Conservation (phyloP, 1,284 basidiomycete genomes). For the Kalmanozyma brasiliensis region DNA sequence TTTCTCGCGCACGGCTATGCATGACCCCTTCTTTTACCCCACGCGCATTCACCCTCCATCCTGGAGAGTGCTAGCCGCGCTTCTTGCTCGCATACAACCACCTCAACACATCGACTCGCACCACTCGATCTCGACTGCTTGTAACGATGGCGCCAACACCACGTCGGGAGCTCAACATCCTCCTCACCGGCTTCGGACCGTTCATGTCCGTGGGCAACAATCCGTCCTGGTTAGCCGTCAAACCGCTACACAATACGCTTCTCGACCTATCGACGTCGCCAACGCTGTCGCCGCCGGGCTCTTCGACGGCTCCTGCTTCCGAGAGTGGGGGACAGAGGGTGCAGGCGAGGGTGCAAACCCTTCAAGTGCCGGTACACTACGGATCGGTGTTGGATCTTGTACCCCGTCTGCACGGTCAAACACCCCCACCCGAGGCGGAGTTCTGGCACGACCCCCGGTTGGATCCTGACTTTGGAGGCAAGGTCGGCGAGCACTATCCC, state of each 20-base stretch:
- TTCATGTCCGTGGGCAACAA: conserved; percentile 37
- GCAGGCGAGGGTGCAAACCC: conserved; percentile 31
- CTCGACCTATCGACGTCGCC: conserved; percentile 16
- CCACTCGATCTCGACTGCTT: too few relatives aligned
- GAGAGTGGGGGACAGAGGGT: neutral
- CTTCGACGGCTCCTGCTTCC: neutral
- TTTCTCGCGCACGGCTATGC: conserved; percentile 6
- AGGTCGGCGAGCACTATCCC: conserved; percentile 11
- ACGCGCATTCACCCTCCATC: too few relatives aligned
- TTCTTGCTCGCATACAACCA: neutral
- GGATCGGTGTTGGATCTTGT: conserved; percentile 37
- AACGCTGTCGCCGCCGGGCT: too few relatives aligned
- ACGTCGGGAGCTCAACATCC: conserved; percentile 22
- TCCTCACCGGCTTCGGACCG: conserved; percentile 50
- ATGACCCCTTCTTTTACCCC: too few relatives aligned
- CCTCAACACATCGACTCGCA: neutral
- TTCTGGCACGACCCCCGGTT: conserved; percentile 39
- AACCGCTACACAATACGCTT: conserved; percentile 24
- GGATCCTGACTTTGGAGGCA: conserved; percentile 11
- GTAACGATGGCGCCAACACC: conserved; percentile 20
- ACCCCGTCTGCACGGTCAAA: conserved; percentile 23
- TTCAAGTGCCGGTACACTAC: conserved; percentile 47
- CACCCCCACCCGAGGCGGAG: conserved; percentile 1
- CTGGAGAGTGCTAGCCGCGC: too few relatives aligned
- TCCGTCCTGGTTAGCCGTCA: conserved; percentile 50